Evolutionary conservation across 495 filamentous ascomycete species (phyloP), one percentile per base, ranked within the genome.

Genomic region (Aspergillus funiculosus): DNA sequence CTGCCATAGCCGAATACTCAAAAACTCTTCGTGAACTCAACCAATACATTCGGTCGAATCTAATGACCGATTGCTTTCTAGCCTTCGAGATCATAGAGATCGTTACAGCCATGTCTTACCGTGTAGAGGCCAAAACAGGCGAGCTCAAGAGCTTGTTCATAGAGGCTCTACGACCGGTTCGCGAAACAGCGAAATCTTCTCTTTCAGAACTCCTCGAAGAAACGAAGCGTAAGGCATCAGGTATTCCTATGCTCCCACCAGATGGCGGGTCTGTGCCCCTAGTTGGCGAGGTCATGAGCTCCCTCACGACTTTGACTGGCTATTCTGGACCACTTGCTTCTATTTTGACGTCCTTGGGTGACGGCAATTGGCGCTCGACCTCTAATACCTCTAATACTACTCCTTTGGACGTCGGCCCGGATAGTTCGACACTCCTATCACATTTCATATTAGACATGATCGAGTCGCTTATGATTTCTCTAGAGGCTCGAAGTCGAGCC

Each of bases 51-150:
- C 85, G 85, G 59, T 61, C 77, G 22, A 89, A 95, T 58, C 71
- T 96, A 29, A 81, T 79, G 54, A 97, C 89, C 1, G 92, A 99
- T 64, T 95, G 94, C 67, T 99, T 86, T 60, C 76, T 99, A 18
- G 89, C 89, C 3, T 99, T 94, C 60, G 92, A 99, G 59, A 89
- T 97, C 42, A 85, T 95, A 32, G 91, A 94, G 54, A 87, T 95
- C 47, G 85, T 99, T 30, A 86, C 86, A 2, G 74, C 74, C 25
- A 76, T 94, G 47, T 89, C 86, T 9, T 80, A 83, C 50, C 80
- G 83, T 35, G 73, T 99, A 5, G 94, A 94, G 41, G 67, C 72
- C 2, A 81, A 83, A 55, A 92, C 87, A 4, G 88, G 87, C 2
- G 90, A 94, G 59, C 78, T 95, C 28, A 94, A 94, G 61, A 76